Evolutionary conservation across 495 filamentous ascomycete species (phyloP).

Genomic region (Neurospora discreta): DNA sequence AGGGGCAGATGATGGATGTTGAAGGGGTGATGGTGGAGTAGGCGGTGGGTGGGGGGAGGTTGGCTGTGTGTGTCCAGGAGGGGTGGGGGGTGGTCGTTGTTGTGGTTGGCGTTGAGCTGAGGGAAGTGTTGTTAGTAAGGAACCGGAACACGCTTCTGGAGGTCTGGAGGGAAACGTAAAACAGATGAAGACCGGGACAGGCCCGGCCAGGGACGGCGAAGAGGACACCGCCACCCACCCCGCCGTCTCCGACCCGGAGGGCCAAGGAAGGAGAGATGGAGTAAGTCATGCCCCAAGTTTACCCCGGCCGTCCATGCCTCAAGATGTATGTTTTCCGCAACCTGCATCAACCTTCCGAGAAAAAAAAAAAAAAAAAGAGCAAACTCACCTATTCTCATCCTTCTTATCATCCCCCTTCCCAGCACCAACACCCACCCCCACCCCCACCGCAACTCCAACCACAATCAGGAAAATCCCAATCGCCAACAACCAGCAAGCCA

Average conservation of each 20-base stretch:
- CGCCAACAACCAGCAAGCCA: constrained; percentile 14
- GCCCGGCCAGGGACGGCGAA: neutral
- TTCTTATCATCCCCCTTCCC: neutral
- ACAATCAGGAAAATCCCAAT: constrained; percentile 17
- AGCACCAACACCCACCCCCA: constrained; percentile 19
- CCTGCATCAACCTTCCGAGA: neutral
- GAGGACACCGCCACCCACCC: neutral
- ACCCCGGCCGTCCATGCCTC: neutral
- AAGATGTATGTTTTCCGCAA: neutral
- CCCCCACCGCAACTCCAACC: constrained; percentile 17
- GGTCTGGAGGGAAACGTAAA: neutral
- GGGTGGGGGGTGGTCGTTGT: neutral
- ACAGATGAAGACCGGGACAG: neutral
- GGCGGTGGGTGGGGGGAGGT: constrained; percentile 7
- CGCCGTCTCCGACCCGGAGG: neutral
- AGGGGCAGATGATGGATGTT: constrained; percentile 15
- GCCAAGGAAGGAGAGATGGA: neutral
- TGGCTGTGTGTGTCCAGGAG: neutral
- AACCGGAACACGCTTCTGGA: neutral
- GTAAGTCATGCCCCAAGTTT: neutral
- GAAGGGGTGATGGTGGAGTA: neutral
- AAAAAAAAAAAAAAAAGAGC: neutral
- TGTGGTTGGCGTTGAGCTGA: neutral
- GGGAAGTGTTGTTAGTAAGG: neutral
- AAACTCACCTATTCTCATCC: constrained; percentile 1